Base-by-base conservation (phyloP, 768 basidiomycete genomes). In the Boletus insuetus region DNA sequence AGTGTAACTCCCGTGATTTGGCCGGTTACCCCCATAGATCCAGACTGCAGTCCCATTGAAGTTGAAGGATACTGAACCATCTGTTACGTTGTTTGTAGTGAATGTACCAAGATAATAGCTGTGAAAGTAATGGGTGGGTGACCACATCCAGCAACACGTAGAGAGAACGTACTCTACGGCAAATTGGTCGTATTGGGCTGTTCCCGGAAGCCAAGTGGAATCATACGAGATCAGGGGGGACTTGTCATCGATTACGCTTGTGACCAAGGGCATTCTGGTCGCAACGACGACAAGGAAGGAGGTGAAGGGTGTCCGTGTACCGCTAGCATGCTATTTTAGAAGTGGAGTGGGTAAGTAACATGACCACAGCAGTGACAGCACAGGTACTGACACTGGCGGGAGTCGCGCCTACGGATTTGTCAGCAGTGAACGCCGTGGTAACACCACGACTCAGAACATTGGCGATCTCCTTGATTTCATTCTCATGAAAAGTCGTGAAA, bases 1-100 rank as follows among this genome's bases (percentile, higher is more conserved):
- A 32, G 69, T 67, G 58, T 74, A 84, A 12, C 50, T 59, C 0
- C 82, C 80, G 58, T 82, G 79, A 49, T 80, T 79, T 7, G 52
- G 40, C 24, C 81, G 73, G 51, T 79, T 78, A 3, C 79, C 75
- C 9, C 83, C 83, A 53, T 74, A 83, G 11, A 83, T 63, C 67
- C 74, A 74, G 19, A 83, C 62, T 6, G 71, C 74, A 12, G 75
- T 80, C 16, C 82, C 82, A 41, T 78, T 78, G 70, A 82, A 83
- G 26, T 61, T 54, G 58, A 82, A 76, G 0, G 69, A 71, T 7
- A 69, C 74, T 24, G 56, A 58, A 6, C 77, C 77, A 10, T 68
- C 64, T 32, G 60, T 58, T 0, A 58, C 62, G n/a, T 71, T 64
- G 6, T 79, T 78, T 5, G 55, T 65, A 55, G 69, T 75, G 53